These are phyloP conservation scores for Xenosphaeropsis pyriputrescens DNA, from an alignment of 2,329 filamentous ascomycete species.

Conservation along the genomic window DNA sequence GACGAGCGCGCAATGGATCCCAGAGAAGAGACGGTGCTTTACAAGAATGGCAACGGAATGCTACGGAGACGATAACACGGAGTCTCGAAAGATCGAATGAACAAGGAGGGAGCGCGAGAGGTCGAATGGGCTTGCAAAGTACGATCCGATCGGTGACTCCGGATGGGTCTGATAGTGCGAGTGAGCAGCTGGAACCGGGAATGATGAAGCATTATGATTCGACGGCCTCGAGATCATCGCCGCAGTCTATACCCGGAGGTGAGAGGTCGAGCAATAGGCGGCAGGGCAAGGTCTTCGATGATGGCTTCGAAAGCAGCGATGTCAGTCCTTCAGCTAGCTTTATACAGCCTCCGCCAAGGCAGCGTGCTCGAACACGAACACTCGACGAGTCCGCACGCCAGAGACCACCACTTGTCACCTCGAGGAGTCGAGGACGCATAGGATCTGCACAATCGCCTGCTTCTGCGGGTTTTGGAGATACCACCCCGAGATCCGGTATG, in stretches of 20 bases:
- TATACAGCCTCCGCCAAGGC: not conserved
- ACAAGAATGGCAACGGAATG: conserved; percentile 15
- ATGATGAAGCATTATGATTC: not conserved
- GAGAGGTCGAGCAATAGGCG: conserved; percentile 26
- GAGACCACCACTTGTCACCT: conserved; percentile 16
- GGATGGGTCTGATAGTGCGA: conserved; percentile 29
- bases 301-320: conserved; percentile 31
- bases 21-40: conserved; percentile 14
- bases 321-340: conserved; percentile 8
- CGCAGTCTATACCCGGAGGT: conserved; percentile 28
- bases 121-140: conserved; percentile 19
- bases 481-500: conserved; percentile 17
- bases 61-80: conserved; percentile 12
- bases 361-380: conserved; percentile 32
- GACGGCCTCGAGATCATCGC: conserved; percentile 28
- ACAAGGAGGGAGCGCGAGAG: conserved; percentile 7
- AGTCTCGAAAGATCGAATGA: conserved; percentile 13
- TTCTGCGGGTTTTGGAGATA: conserved; percentile 34
- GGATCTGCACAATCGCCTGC: conserved; percentile 55
- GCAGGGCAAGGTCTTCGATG: conserved; percentile 46
- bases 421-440: conserved; percentile 44
- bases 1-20: conserved; percentile 21
- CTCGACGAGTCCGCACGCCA: conserved; percentile 23
- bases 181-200: not conserved
- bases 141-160: conserved; percentile 54